These are phyloP conservation scores for Phytophthora pisi DNA, from an alignment of 352 stramenopile genomes.

Conservation along the genomic window DNA sequence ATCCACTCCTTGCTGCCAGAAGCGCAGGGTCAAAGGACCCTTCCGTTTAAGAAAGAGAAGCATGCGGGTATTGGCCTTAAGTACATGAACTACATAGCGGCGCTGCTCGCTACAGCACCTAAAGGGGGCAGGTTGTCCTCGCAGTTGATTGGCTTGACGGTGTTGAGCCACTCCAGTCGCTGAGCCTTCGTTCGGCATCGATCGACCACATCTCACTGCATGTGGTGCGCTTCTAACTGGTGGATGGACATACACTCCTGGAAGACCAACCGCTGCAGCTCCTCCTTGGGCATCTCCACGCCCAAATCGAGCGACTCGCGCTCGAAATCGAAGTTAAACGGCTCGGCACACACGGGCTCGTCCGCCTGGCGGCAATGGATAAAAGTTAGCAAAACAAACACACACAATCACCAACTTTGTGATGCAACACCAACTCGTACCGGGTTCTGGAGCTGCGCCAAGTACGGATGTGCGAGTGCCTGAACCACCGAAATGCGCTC, in stretches of 20 bases:
- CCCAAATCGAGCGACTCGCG: slow-evolving; percentile 80
- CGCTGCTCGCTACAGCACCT: slow-evolving; percentile 2
- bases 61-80: slow-evolving; percentile 6
- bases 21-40: too few relatives aligned
- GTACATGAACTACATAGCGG: slow-evolving; percentile 33
- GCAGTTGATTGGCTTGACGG: neutral
- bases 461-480: slow-evolving; percentile 90
- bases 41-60: neutral
- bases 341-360: slow-evolving; percentile 79
- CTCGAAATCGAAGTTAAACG: slow-evolving; percentile 91
- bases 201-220: slow-evolving; percentile 43
- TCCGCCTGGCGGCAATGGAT: slow-evolving; percentile 53
- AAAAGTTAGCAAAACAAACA: slow-evolving; percentile 1
- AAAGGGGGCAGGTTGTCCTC: neutral
- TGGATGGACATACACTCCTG: slow-evolving; percentile 80
- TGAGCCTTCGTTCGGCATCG: slow-evolving; percentile 14
- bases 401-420: neutral
- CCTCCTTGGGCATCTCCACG: slow-evolving; percentile 86
- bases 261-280: slow-evolving; percentile 84
- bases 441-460: slow-evolving; percentile 90
- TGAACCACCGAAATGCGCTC: slow-evolving; percentile 93
- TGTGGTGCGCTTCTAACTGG: slow-evolving; percentile 69
- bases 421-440: slow-evolving; percentile 38
- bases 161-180: neutral
- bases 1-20: neutral